phyloP scores from a whole-genome alignment of 83 land plant genomes.

The Diphasiastrum complanatum region DNA sequence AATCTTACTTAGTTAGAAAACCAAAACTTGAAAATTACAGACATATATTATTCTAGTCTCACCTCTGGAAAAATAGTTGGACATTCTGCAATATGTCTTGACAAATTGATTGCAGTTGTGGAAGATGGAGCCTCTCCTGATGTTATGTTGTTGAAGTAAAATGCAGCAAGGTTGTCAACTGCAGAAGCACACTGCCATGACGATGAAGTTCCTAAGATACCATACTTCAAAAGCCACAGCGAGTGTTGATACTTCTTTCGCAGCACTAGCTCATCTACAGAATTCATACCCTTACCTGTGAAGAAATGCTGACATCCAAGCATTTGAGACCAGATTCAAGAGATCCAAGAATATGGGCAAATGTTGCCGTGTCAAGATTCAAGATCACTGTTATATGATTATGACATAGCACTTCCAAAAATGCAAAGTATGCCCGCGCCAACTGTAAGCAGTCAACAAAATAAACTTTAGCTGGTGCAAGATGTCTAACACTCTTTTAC shows the following conservation, averaged over 20 bases:
- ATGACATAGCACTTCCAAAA: slow-evolving; percentile 76
- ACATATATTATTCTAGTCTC: slow-evolving; percentile 13
- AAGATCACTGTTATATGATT: slow-evolving; percentile 68
- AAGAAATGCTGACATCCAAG: slow-evolving; percentile 68
- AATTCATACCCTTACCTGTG: slow-evolving; percentile 48
- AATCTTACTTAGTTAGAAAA: background rate
- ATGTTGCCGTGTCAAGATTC: slow-evolving; percentile 66
- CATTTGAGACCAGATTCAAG: slow-evolving; percentile 84
- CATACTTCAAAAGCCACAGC: background rate
- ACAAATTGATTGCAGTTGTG: slow-evolving; percentile 64
- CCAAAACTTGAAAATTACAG: background rate
- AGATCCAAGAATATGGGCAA: slow-evolving; percentile 81
- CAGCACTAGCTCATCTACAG: background rate
- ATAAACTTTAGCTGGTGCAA: too few relatives aligned
- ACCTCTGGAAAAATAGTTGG: slow-evolving; percentile 79
- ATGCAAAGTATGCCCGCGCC: slow-evolving; percentile 73
- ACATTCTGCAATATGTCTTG: slow-evolving; percentile 74
- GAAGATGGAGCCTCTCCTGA: slow-evolving; percentile 67
- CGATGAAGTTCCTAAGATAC: slow-evolving; percentile 1
- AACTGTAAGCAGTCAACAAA: too few relatives aligned
- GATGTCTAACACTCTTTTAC: too few relatives aligned
- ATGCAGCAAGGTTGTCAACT: slow-evolving; percentile 78
- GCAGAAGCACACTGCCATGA: slow-evolving; percentile 78
- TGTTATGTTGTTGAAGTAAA: slow-evolving; percentile 82
- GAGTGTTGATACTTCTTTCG: background rate